Percentiles rank a stretch among this genome's conserved stretches.
phyloP scores from a whole-genome alignment of 768 basidiomycete species.

The Sistotremastrum suecicum region DNA sequence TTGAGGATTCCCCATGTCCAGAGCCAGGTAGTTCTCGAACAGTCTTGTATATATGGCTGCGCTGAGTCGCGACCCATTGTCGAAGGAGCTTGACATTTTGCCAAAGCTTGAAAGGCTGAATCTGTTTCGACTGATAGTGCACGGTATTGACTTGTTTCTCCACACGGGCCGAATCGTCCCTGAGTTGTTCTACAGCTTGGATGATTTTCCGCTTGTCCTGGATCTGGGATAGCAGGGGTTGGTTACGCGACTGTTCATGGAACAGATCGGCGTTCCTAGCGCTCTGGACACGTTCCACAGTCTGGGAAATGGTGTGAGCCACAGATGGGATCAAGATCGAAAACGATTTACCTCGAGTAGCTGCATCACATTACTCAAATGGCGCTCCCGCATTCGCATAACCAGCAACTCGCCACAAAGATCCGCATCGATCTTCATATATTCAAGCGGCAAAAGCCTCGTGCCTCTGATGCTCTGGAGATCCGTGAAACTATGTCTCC shows the following conservation, averaged over 20 bases:
- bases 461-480: conserved; percentile 32
- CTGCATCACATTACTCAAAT: conserved; percentile 47
- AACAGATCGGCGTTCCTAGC: no score
- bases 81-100: no score
- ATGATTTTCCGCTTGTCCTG: not conserved
- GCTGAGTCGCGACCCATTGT: no score
- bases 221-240: not conserved
- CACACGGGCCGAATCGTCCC: conserved; percentile 1
- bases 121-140: no score
- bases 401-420: conserved; percentile 61
- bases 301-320: not conserved
- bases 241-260: not conserved
- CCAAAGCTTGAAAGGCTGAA: no score
- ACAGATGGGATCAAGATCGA: no score
- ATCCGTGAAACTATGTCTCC: conserved; percentile 58
- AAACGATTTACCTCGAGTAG: conserved; percentile 35
- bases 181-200: not conserved
- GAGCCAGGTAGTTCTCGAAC: no score
- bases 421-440: conserved; percentile 69
- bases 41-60: no score
- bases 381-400: conserved; percentile 52
- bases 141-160: not conserved
- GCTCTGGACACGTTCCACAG: no score
- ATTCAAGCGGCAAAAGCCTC: conserved; percentile 38
- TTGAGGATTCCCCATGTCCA: no score